phyloP scores from a whole-genome alignment of 179 eudicot genomes.

The Silene noctiflora region DNA sequence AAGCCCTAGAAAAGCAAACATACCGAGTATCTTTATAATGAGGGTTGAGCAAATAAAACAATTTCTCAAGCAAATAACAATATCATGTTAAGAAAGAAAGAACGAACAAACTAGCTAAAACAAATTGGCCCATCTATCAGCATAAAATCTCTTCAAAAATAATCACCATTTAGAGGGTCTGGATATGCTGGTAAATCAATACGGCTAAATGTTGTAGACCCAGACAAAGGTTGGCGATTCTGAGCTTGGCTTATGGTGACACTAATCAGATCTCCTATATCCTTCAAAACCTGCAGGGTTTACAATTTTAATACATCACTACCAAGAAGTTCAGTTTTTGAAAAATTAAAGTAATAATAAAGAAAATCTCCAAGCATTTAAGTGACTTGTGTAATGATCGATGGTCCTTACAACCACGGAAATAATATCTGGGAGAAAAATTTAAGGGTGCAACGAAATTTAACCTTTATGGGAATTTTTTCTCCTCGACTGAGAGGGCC shows the following conservation, averaged over 20 bases:
- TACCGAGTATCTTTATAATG: slow-evolving; percentile 14
- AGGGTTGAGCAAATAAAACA: slow-evolving; percentile 6
- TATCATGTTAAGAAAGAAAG: slow-evolving; percentile 8
- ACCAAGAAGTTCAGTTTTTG: not conserved
- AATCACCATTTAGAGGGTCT: slow-evolving; percentile 85
- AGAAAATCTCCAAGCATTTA: not conserved
- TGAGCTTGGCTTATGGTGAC: slow-evolving; percentile 67
- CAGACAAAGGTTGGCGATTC: slow-evolving; percentile 71
- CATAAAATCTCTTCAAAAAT: slow-evolving; percentile 12
- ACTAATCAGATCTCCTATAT: slow-evolving; percentile 63
- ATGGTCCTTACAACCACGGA: not conserved
- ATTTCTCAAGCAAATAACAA: not conserved
- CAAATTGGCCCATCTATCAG: not conserved
- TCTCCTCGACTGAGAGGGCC: slow-evolving; percentile 63
- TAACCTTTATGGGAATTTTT: slow-evolving; percentile 83
- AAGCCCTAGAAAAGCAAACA: slow-evolving; percentile 46
- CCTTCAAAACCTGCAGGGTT: slow-evolving; percentile 68
- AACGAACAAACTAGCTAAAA: not conserved
- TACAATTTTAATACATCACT: not conserved
- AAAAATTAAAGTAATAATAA: not conserved
- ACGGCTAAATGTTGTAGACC: slow-evolving; percentile 86
- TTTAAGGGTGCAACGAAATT: slow-evolving; percentile 8
- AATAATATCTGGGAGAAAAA: not conserved
- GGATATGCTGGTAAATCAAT: slow-evolving; percentile 63
- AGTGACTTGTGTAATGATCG: not conserved